A percentile compares a stretch with the other conserved stretches of the same genome.
Evolutionary conservation across 2,329 filamentous ascomycete genomes (phyloP).

Genomic region (Microdochium bolleyi): DNA sequence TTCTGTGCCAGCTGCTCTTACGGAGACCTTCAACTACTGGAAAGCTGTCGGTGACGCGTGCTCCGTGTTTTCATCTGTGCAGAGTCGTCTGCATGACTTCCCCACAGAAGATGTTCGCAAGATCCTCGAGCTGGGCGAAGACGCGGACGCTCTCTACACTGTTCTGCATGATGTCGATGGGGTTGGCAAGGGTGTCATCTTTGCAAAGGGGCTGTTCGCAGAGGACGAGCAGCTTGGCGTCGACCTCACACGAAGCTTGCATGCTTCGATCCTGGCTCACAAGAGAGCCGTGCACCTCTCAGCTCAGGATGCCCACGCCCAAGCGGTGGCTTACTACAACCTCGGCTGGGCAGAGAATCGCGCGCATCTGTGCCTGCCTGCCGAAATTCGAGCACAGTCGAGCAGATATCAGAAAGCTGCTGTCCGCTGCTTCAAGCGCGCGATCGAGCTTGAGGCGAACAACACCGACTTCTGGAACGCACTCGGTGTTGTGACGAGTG

Average conservation of each 20-base stretch:
- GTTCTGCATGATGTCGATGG: conserved; percentile 64
- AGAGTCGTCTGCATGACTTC: conserved; percentile 56
- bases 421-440: conserved; percentile 85
- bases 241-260: conserved; percentile 51
- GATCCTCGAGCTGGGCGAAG: conserved; percentile 48
- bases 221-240: conserved; percentile 38
- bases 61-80: conserved; percentile 72
- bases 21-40: conserved; percentile 87
- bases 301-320: conserved; percentile 70
- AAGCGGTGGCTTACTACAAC: conserved; percentile 96
- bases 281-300: conserved; percentile 76
- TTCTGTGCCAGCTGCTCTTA: conserved; percentile 49
- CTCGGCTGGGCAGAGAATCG: conserved; percentile 89
- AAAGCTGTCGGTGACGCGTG: conserved; percentile 86
- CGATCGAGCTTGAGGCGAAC: conserved; percentile 89
- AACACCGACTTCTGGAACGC: conserved; percentile 98
- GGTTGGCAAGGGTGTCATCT: conserved; percentile 35
- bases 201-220: conserved; percentile 33
- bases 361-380: conserved; percentile 61
- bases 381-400: conserved; percentile 43
- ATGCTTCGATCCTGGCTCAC: conserved; percentile 73
- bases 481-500: conserved; percentile 81
- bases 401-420: conserved; percentile 70
- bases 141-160: conserved; percentile 46
- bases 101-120: conserved; percentile 48